phyloP scores from a whole-genome alignment of 768 basidiomycete species.

The Grammothele lineata region DNA sequence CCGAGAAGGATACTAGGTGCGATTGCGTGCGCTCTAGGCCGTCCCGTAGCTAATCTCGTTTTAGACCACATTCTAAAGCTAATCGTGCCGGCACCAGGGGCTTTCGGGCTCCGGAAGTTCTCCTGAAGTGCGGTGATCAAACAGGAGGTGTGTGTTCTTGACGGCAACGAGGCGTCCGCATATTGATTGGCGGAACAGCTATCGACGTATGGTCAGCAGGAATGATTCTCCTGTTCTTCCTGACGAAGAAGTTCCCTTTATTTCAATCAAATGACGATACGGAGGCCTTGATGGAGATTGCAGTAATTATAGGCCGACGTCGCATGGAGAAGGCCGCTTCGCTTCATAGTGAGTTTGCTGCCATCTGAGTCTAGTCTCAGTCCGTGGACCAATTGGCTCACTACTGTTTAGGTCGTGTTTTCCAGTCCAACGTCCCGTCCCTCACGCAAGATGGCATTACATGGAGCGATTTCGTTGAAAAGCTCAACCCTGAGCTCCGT shows the following conservation, averaged over 20 bases:
- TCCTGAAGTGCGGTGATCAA: constrained; percentile 92
- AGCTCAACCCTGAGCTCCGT: constrained; percentile 68
- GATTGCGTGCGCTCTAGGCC: not conserved
- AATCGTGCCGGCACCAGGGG: constrained; percentile 97
- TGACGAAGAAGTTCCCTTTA: constrained; percentile 88
- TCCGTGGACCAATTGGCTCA: too few relatives aligned
- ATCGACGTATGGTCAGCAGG: constrained; percentile 97
- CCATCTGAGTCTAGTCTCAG: not conserved
- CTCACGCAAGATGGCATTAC: constrained; percentile 60
- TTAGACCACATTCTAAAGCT: constrained; percentile 79
- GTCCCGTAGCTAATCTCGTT: constrained; percentile 6
- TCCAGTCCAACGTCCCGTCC: constrained; percentile 86
- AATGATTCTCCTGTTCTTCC: constrained; percentile 87
- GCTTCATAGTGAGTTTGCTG: constrained; percentile 64
- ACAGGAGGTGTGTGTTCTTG: constrained; percentile 62
- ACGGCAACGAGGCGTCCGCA: not conserved
- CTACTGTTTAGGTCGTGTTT: constrained; percentile 72
- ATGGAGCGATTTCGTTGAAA: constrained; percentile 73
- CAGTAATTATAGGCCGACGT: constrained; percentile 75
- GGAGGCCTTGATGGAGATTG: constrained; percentile 95
- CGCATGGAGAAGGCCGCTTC: constrained; percentile 83
- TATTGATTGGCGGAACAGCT: constrained; percentile 44
- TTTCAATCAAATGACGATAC: constrained; percentile 93
- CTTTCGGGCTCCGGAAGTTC: constrained; percentile 94
- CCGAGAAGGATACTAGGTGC: constrained; percentile 69